Percentiles rank a stretch among this genome's conserved stretches.
phyloP scores from a whole-genome alignment of 1,139 yeast genomes.

The Suhomyces guaymorum region DNA sequence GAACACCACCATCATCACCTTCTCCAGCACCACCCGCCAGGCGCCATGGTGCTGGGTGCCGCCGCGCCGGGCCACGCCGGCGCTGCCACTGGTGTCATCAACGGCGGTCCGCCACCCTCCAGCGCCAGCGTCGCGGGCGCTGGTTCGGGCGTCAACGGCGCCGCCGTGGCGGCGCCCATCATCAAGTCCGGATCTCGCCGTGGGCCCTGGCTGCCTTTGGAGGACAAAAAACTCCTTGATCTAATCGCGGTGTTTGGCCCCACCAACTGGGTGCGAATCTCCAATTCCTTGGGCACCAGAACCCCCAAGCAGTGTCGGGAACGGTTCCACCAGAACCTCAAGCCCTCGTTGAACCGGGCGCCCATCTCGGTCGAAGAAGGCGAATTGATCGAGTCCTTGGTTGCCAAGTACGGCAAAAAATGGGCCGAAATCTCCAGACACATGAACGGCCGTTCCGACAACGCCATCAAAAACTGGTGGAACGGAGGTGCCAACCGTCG shows the following conservation, averaged over 20 bases:
- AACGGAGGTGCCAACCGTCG: slow-evolving; percentile 87
- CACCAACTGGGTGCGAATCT: slow-evolving; percentile 85
- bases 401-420: slow-evolving; percentile 76
- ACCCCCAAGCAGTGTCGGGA: slow-evolving; percentile 94
- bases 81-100: slow-evolving; percentile 1
- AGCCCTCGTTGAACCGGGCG: slow-evolving; percentile 76
- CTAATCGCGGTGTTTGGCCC: slow-evolving; percentile 78
- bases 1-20: too few relatives aligned
- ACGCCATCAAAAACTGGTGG: slow-evolving; percentile 97
- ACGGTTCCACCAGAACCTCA: slow-evolving; percentile 87
- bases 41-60: slow-evolving; percentile 1
- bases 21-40: too few relatives aligned
- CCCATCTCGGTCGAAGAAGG: slow-evolving; percentile 91
- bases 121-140: too few relatives aligned
- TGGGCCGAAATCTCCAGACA: slow-evolving; percentile 96
- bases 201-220: slow-evolving; percentile 92
- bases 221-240: slow-evolving; percentile 71
- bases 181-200: slow-evolving; percentile 27
- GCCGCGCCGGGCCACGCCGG: slow-evolving; percentile 1
- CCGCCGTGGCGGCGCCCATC: background rate
- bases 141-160: too few relatives aligned
- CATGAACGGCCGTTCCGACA: slow-evolving; percentile 82
- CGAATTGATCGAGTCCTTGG: slow-evolving; percentile 73
- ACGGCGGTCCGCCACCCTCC: background rate
- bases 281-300: slow-evolving; percentile 70